A percentile compares a stretch with the other conserved stretches of the same genome.
Evolutionary conservation across 257 asterid genomes (phyloP).

Genomic region (Solanum pinnatisectum): DNA sequence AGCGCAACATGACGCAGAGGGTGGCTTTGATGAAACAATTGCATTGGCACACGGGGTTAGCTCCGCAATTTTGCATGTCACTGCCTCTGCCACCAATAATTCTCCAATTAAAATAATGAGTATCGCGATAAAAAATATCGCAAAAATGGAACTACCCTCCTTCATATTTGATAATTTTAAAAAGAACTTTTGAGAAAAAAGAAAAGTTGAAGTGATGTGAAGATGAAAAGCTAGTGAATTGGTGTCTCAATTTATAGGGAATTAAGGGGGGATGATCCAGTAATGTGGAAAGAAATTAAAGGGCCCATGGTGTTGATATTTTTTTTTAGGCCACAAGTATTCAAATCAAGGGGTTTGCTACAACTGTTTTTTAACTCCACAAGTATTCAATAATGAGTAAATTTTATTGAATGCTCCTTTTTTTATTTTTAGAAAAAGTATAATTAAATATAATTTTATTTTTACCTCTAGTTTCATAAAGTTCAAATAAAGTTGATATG

Average conservation of each 20-base stretch:
- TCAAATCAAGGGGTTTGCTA: neutral
- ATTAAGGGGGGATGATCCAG: neutral
- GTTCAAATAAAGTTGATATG: too few relatives aligned
- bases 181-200: neutral
- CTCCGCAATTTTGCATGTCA: neutral
- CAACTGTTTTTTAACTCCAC: neutral
- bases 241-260: neutral
- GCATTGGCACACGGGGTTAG: slow-evolving; percentile 5
- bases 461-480: too few relatives aligned
- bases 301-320: too few relatives aligned
- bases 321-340: neutral
- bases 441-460: neutral
- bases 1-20: slow-evolving; percentile 2
- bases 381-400: neutral
- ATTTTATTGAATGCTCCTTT: neutral
- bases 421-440: neutral
- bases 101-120: neutral
- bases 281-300: neutral
- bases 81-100: neutral
- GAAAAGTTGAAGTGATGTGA: neutral
- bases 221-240: neutral
- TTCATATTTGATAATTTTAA: neutral
- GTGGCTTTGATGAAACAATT: neutral
- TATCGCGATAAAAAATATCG: neutral
- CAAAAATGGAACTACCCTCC: neutral